Conservation (phyloP, 2,329 filamentous ascomycete genomes). For the Cephalotrichum gorgonifer region DNA sequence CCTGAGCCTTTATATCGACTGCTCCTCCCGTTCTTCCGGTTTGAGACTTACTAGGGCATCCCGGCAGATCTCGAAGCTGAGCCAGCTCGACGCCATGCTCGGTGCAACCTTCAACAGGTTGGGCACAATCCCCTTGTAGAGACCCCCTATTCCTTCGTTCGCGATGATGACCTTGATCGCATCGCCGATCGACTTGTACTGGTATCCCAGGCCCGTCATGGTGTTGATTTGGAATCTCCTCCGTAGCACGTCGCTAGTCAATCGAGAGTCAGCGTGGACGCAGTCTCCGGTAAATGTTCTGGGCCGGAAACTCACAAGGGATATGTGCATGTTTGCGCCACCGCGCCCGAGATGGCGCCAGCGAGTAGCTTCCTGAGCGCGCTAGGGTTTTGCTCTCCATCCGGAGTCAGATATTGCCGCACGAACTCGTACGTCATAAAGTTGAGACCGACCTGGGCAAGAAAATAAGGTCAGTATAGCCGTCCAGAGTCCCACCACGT, state of each 20-base stretch:
- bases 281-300: too few relatives aligned
- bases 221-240: conserved; percentile 97
- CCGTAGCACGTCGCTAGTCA: conserved; percentile 72
- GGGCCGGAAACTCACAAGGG: conserved; percentile 62
- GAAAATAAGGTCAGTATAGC: not conserved
- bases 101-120: conserved; percentile 95
- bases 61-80: conserved; percentile 89
- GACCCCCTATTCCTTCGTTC: conserved; percentile 72
- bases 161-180: conserved; percentile 71
- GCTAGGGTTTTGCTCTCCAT: conserved; percentile 76
- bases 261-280: not conserved
- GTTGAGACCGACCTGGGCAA: conserved; percentile 71
- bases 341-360: conserved; percentile 87
- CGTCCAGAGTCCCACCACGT: too few relatives aligned
- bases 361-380: conserved; percentile 74
- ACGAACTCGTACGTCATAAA: conserved; percentile 97
- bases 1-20: not conserved
- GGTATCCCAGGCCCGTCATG: conserved; percentile 96
- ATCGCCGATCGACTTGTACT: conserved; percentile 80
- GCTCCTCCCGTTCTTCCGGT: conserved; percentile 17
- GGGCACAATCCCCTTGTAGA: conserved; percentile 94
- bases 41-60: conserved; percentile 67
- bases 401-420: conserved; percentile 72
- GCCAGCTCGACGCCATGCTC: conserved; percentile 97
- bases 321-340: conserved; percentile 96